Conservation (phyloP, 1,139 yeast genomes). For the Pichia sp. region DNA sequence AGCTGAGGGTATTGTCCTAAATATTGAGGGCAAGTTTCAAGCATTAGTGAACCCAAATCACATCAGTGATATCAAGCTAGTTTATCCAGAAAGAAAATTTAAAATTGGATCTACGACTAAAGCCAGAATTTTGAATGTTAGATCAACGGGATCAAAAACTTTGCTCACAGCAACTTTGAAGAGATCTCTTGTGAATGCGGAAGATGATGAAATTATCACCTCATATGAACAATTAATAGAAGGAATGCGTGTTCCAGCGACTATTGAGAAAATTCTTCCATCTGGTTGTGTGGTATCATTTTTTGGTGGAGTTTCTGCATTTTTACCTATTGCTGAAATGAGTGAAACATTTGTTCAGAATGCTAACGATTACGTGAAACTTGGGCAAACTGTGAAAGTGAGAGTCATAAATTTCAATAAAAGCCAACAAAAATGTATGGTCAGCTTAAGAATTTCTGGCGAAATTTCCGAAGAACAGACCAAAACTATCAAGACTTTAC, state of each 20-base stretch:
- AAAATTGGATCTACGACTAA: constrained; percentile 74
- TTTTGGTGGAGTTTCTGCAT: constrained; percentile 72
- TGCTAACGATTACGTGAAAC: constrained; percentile 68
- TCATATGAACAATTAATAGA: constrained; percentile 44
- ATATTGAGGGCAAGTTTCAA: constrained; percentile 56
- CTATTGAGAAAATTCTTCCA: constrained; percentile 64
- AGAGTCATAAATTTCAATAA: constrained; percentile 54
- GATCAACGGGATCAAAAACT: constrained; percentile 30
- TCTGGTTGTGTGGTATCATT: constrained; percentile 80
- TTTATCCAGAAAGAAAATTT: constrained; percentile 88
- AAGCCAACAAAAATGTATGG: constrained; percentile 51
- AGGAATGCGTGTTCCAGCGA: constrained; percentile 66
- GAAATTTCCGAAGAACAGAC: constrained; percentile 45
- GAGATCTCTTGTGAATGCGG: constrained; percentile 72
- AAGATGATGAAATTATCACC: constrained; percentile 51
- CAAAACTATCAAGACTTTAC: constrained; percentile 40
- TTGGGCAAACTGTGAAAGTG: constrained; percentile 81
- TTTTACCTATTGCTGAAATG: constrained; percentile 78
- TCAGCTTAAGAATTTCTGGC: constrained; percentile 64
- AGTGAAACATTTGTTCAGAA: constrained; percentile 78
- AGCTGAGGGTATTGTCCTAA: constrained; percentile 62
- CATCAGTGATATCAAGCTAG: constrained; percentile 75
- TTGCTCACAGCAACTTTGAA: constrained; percentile 63
- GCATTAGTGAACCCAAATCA: constrained; percentile 73
- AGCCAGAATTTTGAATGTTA: constrained; percentile 52